Base-by-base conservation (phyloP, 768 basidiomycete species). In the Paxillus ammoniavirescens region DNA sequence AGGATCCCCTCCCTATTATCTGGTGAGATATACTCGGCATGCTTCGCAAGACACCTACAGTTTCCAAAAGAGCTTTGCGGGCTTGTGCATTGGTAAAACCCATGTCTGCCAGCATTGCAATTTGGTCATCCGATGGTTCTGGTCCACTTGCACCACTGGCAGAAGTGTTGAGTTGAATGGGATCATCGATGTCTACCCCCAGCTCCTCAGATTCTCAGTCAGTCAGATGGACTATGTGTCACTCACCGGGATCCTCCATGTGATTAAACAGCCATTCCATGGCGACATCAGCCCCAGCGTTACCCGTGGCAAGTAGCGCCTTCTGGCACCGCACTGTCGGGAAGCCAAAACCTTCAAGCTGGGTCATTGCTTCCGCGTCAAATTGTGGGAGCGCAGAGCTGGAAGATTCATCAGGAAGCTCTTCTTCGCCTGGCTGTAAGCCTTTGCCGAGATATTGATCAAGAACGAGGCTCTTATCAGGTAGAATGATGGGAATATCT, bases 211-310 rank as follows among this genome's bases (percentile, higher is more conserved):
- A 42, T 33, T 18, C n/a, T 6, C 17, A 28, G 4, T 42, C 37
- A 15, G 18, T 38, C 40, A 7, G 2, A 30, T 30, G 4, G 1
- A 18, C 4, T 40, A 18, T 4, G 54, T 37, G 15, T 36, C 7
- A 59, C 75, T 8, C 42, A 91, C 93, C 91, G 12, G 92, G 77
- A 69, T 98, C 96, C 1, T 98, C 95, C 91, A 95, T 91, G 68
- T 98, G 96, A 42, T 70, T 77, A 64, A 98, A 96, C 40, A 99
- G 70, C 96, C 96, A 99, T 54, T 93, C 86, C 93, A 96, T 96
- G 0, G 97, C 97, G 0, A 76, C 79, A 56, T 94, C 90, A 0
- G 88, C 73, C 53, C 85, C 83, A 14, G 69, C 73, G 60, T 87
- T 86, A 0, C 93, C 92, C 0, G 94, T 98, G 0, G 93, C 93